phyloP scores from a whole-genome alignment of 1,139 yeast species.

The Candida pseudoviswanathii region DNA sequence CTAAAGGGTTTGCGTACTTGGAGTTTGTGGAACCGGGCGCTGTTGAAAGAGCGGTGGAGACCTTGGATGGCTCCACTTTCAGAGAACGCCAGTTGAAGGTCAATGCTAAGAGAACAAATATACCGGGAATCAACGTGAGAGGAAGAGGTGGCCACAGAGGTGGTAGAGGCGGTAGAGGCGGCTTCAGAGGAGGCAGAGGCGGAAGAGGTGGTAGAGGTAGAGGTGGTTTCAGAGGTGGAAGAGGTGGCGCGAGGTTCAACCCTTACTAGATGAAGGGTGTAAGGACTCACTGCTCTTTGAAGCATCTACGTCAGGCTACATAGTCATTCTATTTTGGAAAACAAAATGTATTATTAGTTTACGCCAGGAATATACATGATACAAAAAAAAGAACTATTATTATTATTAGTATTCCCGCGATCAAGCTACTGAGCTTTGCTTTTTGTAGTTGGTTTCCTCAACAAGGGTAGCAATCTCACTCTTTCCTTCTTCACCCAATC shows the following conservation, averaged over 20 bases:
- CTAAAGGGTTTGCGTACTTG: constrained; percentile 85
- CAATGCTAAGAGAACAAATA: constrained; percentile 74
- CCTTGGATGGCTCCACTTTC: constrained; percentile 63
- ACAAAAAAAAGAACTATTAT: background rate
- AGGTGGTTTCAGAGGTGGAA: constrained; percentile 21
- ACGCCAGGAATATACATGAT: background rate
- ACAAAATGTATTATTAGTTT: constrained; percentile 1
- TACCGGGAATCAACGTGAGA: constrained; percentile 63
- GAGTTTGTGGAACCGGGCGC: constrained; percentile 69
- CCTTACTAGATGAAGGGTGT: constrained; percentile 19
- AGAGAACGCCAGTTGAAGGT: constrained; percentile 74
- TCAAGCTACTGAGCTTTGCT: background rate
- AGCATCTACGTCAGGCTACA: background rate
- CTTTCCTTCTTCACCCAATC: constrained; percentile 36
- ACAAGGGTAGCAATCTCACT: constrained; percentile 26
- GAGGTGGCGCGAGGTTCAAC: constrained; percentile 30
- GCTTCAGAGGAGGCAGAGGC: constrained; percentile 29
- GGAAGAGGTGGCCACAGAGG: constrained; percentile 45
- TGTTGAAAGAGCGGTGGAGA: constrained; percentile 64
- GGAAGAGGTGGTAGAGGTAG: constrained; percentile 27
- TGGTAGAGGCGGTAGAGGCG: constrained; percentile 23
- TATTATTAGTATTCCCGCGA: no score
- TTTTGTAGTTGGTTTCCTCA: constrained; percentile 19
- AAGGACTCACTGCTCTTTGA: no score
- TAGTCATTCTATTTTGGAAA: background rate